Conservation (phyloP, 306 rosid species). For the Spatholobus suberectus region DNA sequence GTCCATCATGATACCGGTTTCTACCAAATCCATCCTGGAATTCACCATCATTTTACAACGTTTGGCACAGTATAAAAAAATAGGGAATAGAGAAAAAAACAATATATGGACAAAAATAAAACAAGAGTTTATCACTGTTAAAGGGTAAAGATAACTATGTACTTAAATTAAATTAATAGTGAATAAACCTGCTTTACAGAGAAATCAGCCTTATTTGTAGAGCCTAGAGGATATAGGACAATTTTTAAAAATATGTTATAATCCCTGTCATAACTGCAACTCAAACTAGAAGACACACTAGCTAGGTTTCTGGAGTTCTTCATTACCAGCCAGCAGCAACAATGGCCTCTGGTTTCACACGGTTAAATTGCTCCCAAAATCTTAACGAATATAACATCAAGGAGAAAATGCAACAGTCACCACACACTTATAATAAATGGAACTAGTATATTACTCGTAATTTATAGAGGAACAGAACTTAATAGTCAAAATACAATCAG, state of each 20-base stretch:
- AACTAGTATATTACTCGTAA: background rate
- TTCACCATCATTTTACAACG: background rate
- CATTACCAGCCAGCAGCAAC: background rate
- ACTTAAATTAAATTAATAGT: background rate
- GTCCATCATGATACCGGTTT: background rate
- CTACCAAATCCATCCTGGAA: background rate
- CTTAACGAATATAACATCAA: background rate
- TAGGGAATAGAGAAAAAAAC: background rate
- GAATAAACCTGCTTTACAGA: background rate
- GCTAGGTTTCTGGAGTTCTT: background rate
- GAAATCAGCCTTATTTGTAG: background rate
- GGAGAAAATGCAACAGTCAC: background rate
- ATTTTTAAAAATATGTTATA: background rate
- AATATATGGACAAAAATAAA: background rate
- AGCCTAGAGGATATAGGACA: background rate
- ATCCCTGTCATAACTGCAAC: background rate
- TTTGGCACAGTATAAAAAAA: background rate
- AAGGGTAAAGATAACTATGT: background rate
- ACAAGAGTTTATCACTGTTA: background rate
- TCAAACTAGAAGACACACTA: background rate
- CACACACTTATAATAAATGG: background rate
- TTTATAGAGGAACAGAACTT: slow-evolving; percentile 3
- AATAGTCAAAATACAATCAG: background rate
- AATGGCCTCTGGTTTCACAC: background rate
- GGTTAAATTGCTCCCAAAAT: background rate